A percentile compares a stretch with the other conserved stretches of the same genome.
Conservation (phyloP, 2,329 filamentous ascomycete species). For the Thielaviopsis euricoi region DNA sequence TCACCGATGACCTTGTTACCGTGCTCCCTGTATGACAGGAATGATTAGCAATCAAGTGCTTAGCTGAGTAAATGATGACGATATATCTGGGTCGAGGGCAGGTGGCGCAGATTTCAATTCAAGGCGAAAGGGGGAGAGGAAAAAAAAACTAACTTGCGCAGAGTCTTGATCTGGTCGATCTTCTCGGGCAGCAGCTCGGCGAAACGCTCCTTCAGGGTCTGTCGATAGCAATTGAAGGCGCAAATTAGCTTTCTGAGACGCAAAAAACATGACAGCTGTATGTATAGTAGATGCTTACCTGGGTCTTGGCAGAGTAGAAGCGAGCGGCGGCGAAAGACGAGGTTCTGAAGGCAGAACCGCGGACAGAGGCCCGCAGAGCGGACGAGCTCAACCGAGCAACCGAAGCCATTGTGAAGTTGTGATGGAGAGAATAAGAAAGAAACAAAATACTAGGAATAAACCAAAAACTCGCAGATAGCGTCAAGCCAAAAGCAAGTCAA, state of each 20-base stretch:
- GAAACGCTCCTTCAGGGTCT: constrained; percentile 98
- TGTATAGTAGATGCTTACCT: constrained; percentile 33
- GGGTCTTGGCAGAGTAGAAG: constrained; percentile 85
- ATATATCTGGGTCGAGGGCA: background rate
- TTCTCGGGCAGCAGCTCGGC: constrained; percentile 89
- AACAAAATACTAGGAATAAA: constrained; percentile 16
- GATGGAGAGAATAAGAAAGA: constrained; percentile 16
- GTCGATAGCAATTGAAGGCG: constrained; percentile 9
- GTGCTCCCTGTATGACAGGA: constrained; percentile 49
- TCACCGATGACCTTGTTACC: constrained; percentile 92
- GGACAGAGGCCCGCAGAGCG: constrained; percentile 62
- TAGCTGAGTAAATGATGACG: background rate
- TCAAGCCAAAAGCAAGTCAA: constrained; percentile 12
- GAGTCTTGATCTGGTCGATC: constrained; percentile 98
- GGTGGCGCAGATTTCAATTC: background rate
- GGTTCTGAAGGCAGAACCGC: constrained; percentile 49
- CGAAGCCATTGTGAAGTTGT: constrained; percentile 53
- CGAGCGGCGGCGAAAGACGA: constrained; percentile 69
- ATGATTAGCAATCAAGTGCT: constrained; percentile 13
- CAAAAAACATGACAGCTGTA: background rate
- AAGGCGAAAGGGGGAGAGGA: background rate
- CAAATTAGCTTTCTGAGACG: constrained; percentile 9
- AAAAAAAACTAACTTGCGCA: constrained; percentile 60
- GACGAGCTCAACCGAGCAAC: constrained; percentile 66
- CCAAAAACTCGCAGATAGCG: constrained; percentile 3